Evolutionary conservation across 2,329 filamentous ascomycete species (phyloP).

Genomic region (Pseudogymnoascus sp.): DNA sequence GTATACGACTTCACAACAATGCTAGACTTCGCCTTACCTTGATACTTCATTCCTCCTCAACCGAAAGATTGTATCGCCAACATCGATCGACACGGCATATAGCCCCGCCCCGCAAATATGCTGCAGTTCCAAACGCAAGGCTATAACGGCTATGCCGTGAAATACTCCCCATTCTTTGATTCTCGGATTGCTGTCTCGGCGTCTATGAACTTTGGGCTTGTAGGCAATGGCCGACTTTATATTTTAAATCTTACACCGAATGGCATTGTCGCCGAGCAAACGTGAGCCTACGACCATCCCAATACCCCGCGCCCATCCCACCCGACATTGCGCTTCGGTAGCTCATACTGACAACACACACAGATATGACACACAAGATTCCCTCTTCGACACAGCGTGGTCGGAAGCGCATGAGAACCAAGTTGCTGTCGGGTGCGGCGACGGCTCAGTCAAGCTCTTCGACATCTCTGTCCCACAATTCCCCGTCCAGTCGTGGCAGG

Average conservation of each 20-base stretch:
- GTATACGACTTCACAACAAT: constrained; percentile 4
- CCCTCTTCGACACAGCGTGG: constrained; percentile 91
- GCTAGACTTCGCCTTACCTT: not conserved
- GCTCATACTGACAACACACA: not conserved
- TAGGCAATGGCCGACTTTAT: constrained; percentile 88
- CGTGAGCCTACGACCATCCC: constrained; percentile 39
- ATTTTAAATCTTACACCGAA: constrained; percentile 74
- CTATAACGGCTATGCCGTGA: constrained; percentile 93
- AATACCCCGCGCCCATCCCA: not conserved
- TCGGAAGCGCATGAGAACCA: constrained; percentile 96
- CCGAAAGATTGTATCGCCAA: not conserved
- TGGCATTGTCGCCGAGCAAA: constrained; percentile 79
- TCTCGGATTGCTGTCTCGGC: constrained; percentile 83
- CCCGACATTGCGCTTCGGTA: not conserved
- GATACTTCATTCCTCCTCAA: not conserved
- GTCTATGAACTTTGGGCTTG: constrained; percentile 93
- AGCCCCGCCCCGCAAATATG: constrained; percentile 46
- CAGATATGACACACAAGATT: constrained; percentile 94
- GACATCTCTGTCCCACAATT: constrained; percentile 75
- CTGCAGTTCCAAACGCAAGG: constrained; percentile 90
- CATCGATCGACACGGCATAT: not conserved
- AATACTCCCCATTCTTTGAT: constrained; percentile 98
- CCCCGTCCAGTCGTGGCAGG: constrained; percentile 84
- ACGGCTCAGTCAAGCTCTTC: constrained; percentile 91
- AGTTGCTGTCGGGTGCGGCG: constrained; percentile 78